Conservation (phyloP, 768 basidiomycete genomes). For the Tylopilus intermedius region DNA sequence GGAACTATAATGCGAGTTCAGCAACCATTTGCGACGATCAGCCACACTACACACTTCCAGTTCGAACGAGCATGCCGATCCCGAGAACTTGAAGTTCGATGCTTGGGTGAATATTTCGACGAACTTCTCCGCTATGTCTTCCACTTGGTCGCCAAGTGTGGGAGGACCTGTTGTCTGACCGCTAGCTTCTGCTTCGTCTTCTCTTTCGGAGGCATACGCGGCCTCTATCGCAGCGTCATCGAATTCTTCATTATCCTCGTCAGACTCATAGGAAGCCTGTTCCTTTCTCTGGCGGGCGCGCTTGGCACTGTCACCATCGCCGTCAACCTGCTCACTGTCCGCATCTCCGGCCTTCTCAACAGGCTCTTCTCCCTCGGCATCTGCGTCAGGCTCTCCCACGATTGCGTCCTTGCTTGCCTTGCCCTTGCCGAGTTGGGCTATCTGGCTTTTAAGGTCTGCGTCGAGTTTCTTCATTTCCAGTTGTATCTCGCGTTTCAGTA, state of each 20-base stretch:
- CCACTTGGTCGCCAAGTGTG: constrained; percentile 39
- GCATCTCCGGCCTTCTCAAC: constrained; percentile 50
- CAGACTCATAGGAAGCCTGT: constrained; percentile 67
- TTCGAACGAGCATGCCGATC: constrained; percentile 66
- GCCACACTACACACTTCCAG: constrained; percentile 62
- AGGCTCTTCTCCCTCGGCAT: constrained; percentile 46
- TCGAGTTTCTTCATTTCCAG: constrained; percentile 83
- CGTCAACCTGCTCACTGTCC: constrained; percentile 74
- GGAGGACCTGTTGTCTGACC: constrained; percentile 17
- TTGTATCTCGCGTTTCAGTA: constrained; percentile 80
- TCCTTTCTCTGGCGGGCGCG: constrained; percentile 66
- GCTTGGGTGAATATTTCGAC: constrained; percentile 57
- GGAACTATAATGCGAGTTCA: constrained; percentile 53
- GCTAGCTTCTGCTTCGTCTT: constrained; percentile 31
- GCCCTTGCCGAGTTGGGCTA: constrained; percentile 80
- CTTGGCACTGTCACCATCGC: constrained; percentile 78
- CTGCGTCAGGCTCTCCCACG: constrained; percentile 43
- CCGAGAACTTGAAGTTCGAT: constrained; percentile 67
- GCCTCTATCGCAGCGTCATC: constrained; percentile 59
- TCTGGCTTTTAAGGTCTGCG: constrained; percentile 72
- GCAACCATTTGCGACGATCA: background rate
- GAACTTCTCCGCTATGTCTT: constrained; percentile 48
- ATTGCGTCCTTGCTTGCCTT: constrained; percentile 43
- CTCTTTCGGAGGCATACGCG: constrained; percentile 47
- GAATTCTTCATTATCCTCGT: constrained; percentile 42